Evolutionary conservation across 192 early-diverging fungal genomes (phyloP).

Genomic region (Coemansia sp.): DNA sequence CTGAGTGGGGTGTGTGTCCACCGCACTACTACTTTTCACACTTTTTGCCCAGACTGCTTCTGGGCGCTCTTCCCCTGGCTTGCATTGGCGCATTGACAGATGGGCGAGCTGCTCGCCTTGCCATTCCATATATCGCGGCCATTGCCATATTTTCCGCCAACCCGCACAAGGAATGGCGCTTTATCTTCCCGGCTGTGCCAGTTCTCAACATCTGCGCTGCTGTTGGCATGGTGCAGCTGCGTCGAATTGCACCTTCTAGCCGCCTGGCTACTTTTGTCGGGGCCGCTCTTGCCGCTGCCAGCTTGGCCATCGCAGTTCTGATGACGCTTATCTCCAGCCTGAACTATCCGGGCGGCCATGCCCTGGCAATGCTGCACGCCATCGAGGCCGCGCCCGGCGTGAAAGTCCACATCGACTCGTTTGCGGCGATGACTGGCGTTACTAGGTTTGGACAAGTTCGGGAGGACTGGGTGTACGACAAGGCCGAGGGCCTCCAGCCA

Average conservation of each 20-base stretch:
- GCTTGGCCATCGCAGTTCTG: slow-evolving; percentile 1
- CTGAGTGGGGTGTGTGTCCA: slow-evolving; percentile 61
- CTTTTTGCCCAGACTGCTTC: slow-evolving; percentile 77
- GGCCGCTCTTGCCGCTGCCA: neutral
- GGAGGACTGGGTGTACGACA: slow-evolving; percentile 68
- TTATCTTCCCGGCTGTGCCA: slow-evolving; percentile 86
- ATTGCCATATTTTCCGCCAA: slow-evolving; percentile 73
- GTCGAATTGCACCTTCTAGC: slow-evolving; percentile 11
- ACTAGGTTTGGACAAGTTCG: slow-evolving; percentile 72
- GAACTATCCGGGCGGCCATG: slow-evolving; percentile 93
- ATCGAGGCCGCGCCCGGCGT: slow-evolving; percentile 36
- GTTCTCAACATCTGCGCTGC: slow-evolving; percentile 77
- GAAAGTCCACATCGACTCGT: slow-evolving; percentile 71
- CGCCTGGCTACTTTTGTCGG: slow-evolving; percentile 10
- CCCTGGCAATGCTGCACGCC: slow-evolving; percentile 66
- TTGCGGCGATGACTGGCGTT: slow-evolving; percentile 82
- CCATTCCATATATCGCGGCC: slow-evolving; percentile 62
- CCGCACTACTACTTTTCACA: slow-evolving; percentile 70
- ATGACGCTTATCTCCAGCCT: slow-evolving; percentile 64
- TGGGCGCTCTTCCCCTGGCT: slow-evolving; percentile 71
- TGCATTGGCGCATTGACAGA: slow-evolving; percentile 55
- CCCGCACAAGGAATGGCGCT: slow-evolving; percentile 96
- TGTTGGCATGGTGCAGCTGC: slow-evolving; percentile 34
- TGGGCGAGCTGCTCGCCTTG: slow-evolving; percentile 54
- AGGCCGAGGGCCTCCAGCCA: slow-evolving; percentile 58